These are phyloP conservation scores for Eremochloa ophiuroides DNA, from an alignment of 176 grass and related monocot species.

Conservation along the genomic window DNA sequence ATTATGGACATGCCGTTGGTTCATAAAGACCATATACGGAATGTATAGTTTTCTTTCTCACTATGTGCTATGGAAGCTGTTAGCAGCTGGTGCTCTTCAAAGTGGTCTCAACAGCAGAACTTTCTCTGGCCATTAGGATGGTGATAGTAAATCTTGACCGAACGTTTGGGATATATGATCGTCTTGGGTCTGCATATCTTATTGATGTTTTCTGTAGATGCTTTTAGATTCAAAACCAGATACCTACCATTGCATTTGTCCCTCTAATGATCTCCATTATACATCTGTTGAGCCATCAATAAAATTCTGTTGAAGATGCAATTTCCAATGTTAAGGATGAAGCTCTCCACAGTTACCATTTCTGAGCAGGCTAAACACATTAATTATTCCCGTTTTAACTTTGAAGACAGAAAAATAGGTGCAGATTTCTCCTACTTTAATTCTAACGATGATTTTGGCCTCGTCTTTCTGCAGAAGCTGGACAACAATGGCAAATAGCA, in stretches of 20 bases:
- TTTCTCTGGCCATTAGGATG: background rate
- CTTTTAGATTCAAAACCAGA: background rate
- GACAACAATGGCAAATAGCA: background rate
- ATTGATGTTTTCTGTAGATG: background rate
- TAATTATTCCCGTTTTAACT: background rate
- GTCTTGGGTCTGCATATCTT: background rate
- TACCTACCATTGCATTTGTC: background rate
- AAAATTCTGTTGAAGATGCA: background rate
- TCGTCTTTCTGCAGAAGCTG: slow-evolving; percentile 22
- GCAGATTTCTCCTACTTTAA: background rate
- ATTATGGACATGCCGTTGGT: background rate
- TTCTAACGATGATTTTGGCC: slow-evolving; percentile 11
- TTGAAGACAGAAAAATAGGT: background rate
- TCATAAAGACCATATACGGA: background rate
- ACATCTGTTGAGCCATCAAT: background rate
- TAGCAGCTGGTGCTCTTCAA: background rate
- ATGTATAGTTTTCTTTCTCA: background rate
- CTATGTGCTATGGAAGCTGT: background rate
- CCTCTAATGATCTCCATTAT: background rate
- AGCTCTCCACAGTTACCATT: background rate
- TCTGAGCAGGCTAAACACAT: background rate
- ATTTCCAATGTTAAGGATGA: background rate
- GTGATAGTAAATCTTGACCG: background rate
- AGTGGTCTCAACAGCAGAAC: background rate
- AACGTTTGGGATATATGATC: background rate